Percentiles rank a stretch among this genome's conserved stretches.
phyloP scores from a whole-genome alignment of 2,329 filamentous ascomycete species.

The Fusarium agapanthi region DNA sequence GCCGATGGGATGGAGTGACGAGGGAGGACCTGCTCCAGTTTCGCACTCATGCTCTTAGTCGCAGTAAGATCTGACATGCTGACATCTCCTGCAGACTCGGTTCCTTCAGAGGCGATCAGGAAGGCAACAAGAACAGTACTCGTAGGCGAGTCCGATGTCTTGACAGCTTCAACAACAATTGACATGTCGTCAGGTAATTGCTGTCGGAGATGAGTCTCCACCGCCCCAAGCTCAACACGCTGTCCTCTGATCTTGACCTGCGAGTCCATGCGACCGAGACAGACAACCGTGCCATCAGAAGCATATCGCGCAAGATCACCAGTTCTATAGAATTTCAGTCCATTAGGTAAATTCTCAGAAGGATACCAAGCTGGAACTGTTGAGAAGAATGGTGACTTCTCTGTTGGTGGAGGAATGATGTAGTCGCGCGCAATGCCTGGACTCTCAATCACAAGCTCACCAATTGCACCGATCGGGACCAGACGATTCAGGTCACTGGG shows the following conservation, averaged over 20 bases:
- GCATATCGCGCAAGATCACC: slow-evolving; percentile 57
- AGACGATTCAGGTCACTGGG: slow-evolving; percentile 4
- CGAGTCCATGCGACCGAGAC: slow-evolving; percentile 62
- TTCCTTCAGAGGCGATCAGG: background rate
- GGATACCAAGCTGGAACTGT: slow-evolving; percentile 1
- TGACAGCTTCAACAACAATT: background rate
- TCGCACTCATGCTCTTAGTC: background rate
- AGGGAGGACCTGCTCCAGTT: background rate
- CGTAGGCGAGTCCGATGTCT: rapidly evolving
- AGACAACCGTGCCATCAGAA: slow-evolving; percentile 52
- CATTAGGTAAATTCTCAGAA: rapidly evolving
- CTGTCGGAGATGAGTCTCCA: background rate
- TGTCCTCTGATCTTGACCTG: slow-evolving; percentile 68
- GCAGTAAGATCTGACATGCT: background rate
- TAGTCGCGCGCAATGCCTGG: slow-evolving; percentile 30
- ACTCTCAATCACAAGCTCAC: slow-evolving; percentile 36
- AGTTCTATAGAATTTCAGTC: slow-evolving; percentile 52
- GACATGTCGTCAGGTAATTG: background rate
- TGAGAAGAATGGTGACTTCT: background rate
- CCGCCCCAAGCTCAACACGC: slow-evolving; percentile 53
- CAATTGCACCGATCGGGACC: slow-evolving; percentile 15
- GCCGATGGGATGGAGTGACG: background rate
- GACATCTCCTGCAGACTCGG: rapidly evolving
- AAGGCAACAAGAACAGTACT: background rate
- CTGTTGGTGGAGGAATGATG: background rate